Evolutionary conservation across 2,329 filamentous ascomycete species (phyloP).

Genomic region (Onygenales sp.): DNA sequence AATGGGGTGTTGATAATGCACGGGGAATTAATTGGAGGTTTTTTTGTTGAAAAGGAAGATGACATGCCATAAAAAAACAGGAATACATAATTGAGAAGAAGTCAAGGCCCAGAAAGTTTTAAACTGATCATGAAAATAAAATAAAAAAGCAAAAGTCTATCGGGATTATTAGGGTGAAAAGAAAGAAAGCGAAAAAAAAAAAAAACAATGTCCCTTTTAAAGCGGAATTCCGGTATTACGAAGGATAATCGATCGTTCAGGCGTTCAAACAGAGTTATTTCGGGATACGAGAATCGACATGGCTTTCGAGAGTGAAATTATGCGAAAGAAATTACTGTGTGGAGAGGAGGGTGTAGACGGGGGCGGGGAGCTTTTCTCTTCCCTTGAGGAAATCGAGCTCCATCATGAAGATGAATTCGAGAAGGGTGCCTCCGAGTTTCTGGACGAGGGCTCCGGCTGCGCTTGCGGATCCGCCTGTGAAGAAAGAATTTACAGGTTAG

Average conservation of each 20-base stretch:
- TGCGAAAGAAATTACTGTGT: slow-evolving; percentile 15
- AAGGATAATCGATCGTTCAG: background rate
- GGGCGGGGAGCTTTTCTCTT: slow-evolving; percentile 75
- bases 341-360: slow-evolving; percentile 72
- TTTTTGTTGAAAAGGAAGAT: background rate
- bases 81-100: background rate
- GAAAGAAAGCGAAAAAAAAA: background rate
- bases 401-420: slow-evolving; percentile 91
- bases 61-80: background rate
- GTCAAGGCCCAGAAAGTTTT: background rate
- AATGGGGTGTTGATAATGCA: no score
- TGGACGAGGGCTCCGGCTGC: slow-evolving; percentile 80
- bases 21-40: no score
- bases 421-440: slow-evolving; percentile 72
- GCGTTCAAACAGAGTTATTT: no score
- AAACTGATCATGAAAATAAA: background rate
- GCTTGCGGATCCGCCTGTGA: slow-evolving; percentile 76
- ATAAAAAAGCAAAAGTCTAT: background rate
- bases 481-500: slow-evolving; percentile 3
- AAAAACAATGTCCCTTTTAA: background rate
- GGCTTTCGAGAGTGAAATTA: background rate
- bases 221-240: background rate
- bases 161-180: background rate
- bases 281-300: no score
- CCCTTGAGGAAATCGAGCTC: slow-evolving; percentile 92